Percentiles rank a stretch among this genome's conserved stretches.
These are phyloP conservation scores for Xylaria bambusicola DNA, from an alignment of 495 filamentous ascomycete species.

Conservation along the genomic window DNA sequence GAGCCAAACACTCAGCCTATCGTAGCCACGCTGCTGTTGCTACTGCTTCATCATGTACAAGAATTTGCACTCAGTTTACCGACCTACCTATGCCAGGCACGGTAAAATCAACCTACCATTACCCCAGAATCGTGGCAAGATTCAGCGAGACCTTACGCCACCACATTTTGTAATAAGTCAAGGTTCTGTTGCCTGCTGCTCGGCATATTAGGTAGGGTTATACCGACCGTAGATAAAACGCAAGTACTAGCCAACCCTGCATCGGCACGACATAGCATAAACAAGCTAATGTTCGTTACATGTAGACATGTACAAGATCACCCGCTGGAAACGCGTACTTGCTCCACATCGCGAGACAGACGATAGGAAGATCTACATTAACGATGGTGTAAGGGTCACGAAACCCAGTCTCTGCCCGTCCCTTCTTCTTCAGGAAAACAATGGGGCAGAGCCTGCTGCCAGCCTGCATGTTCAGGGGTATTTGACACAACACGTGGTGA, in stretches of 20 bases:
- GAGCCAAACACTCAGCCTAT: no score
- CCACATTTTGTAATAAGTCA: not conserved
- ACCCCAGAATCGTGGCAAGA: slow-evolving; percentile 1
- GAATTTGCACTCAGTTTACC: no score
- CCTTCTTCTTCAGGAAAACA: not conserved
- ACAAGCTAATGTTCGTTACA: no score
- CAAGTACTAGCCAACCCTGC: not conserved
- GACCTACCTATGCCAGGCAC: no score
- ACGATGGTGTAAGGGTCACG: not conserved
- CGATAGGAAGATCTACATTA: not conserved
- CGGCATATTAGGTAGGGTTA: no score
- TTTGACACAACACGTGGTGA: slow-evolving; percentile 1
- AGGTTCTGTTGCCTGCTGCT: not conserved
- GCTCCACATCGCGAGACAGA: no score
- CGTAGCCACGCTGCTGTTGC: no score
- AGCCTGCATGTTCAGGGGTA: not conserved
- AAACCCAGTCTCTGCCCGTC: no score
- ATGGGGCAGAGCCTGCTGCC: not conserved
- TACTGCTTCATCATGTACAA: no score
- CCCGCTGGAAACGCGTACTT: no score
- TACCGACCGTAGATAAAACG: no score
- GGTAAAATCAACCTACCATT: not conserved
- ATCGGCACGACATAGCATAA: not conserved
- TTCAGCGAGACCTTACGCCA: not conserved
- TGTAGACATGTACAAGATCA: no score